These are phyloP conservation scores for Halophytophthora polymorphica DNA, from an alignment of 352 stramenopile species.

Conservation along the genomic window DNA sequence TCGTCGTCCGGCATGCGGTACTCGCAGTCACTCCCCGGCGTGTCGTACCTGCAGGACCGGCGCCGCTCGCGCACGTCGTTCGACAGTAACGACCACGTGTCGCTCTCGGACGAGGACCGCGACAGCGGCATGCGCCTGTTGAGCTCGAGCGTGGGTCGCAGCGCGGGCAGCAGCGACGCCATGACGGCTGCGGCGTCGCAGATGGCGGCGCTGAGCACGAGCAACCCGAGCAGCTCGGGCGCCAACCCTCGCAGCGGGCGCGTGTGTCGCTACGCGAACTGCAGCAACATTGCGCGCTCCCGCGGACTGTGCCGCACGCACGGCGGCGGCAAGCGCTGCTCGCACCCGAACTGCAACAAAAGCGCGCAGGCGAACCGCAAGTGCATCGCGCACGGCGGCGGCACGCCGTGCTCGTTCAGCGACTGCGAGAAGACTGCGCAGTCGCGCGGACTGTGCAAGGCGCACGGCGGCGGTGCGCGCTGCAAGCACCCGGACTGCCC, in stretches of 20 bases:
- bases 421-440: constrained; percentile 88
- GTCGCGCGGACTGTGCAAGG: constrained; percentile 81
- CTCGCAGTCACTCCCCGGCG: constrained; percentile 66
- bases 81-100: constrained; percentile 54
- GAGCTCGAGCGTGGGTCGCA: constrained; percentile 66
- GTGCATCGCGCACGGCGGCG: constrained; percentile 83
- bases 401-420: constrained; percentile 80
- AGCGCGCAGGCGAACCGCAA: constrained; percentile 87
- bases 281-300: constrained; percentile 84
- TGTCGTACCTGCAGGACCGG: constrained; percentile 61
- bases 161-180: constrained; percentile 27
- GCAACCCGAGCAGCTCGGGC: constrained; percentile 5
- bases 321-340: constrained; percentile 76
- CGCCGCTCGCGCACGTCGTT: constrained; percentile 59
- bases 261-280: constrained; percentile 78
- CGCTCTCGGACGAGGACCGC: constrained; percentile 70
- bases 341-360: constrained; percentile 82
- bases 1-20: constrained; percentile 37
- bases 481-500: constrained; percentile 85
- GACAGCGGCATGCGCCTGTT: constrained; percentile 66
- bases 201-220: constrained; percentile 22
- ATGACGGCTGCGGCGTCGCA: constrained; percentile 27
- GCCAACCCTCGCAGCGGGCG: constrained; percentile 48
- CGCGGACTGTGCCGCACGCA: constrained; percentile 74
- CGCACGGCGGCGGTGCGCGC: constrained; percentile 73